Base-by-base conservation (phyloP, 805 yeast species). In the Lachancea lanzarotensis region DNA sequence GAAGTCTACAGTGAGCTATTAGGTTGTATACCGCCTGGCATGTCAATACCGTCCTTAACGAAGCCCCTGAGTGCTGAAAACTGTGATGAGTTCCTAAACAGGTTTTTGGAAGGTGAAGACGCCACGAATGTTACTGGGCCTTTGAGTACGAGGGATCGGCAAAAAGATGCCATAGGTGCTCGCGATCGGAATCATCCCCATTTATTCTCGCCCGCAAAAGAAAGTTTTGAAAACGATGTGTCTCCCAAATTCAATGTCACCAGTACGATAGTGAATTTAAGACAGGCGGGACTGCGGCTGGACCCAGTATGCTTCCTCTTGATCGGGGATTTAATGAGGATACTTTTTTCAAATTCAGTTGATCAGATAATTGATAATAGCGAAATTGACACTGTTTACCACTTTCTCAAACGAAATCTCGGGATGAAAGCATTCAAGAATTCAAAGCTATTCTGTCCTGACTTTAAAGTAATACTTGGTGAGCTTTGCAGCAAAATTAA, bases 21-120 rank as follows among this genome's bases (percentile, higher is more conserved):
- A 49, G 80, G 82, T 0, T 66, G 76, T 5, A 74, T 84, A 8
- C 61, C 70, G 17, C 81, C 89, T 0, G 75, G 87, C 0, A 65
- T 82, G 3, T 70, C 88, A 1, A 55, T 84, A 2, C 90, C 95
- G 0, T 71, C 73, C 45, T 75, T 79, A 2, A 75, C 84, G 0
- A 64, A 73, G 1, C 95, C 95, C 0, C 48, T 84, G 10, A 73
- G 72, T 8, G 58, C 67, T 12, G 74, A 71, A 12, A 73, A 81
- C 1, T 60, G 73, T 12, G 78, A 73, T 51, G 46, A 60, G 31
- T 52, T 76, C 13, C 55, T 70, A n/a, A 67, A 65, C 35, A 34
- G 26, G 13, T 41, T 26, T 26, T 15, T 41, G 18, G 16, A 41
- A 26, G 39, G 29, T 15, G 44, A 41, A 16, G 31, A 13, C 12